Evolutionary conservation across 148 eudicot genomes (phyloP), one percentile per base, ranked within the genome.

Genomic region (Nyssa sinensis): DNA sequence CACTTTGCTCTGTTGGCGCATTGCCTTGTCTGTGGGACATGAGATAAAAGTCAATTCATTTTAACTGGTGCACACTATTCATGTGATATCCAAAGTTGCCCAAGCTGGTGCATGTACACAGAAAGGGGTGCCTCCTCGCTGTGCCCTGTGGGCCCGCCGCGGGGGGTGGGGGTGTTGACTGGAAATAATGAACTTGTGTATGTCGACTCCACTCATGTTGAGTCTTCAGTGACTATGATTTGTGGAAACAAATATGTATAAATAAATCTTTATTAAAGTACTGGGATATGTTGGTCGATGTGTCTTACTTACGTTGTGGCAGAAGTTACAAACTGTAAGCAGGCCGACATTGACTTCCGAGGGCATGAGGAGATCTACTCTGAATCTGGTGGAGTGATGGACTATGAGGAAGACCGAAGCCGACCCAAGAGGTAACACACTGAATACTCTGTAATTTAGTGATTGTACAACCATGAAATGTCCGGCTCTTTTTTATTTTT

Each of bases 261-360:
- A 23, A 3, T 28, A 51, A 60, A 65, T 49, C 16, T 31, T 63
- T 33, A 23, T 77, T 34, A 64, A 60, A 31, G 33, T 70, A 68
- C 68, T 76, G 82, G 87, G 74, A 75, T 87, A 86, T 90, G 77
- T 90, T 86, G 75, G 93, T 94, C 95, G 90, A 90, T 87, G 85
- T 86, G 92, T 87, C 93, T 94, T 92, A 92, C 98, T 94, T 90
- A 94, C 98, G 67, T 78, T 86, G 88, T 92, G 97, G 98, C 98
- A 94, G 94, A 93, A 91, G 94, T 82, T 91, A 78, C 89, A 83
- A 80, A 84, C 93, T 91, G 86, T 86, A 77, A 93, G 97, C 97
- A 91, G 97, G 98, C 91, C 74, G 96, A 90, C 82, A 78, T 78
- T 80, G 93, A 92, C 74, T 87, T 90, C 89, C 87, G 89, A 89